These are phyloP conservation scores for Ophiostoma australiae DNA, from an alignment of 2,329 filamentous ascomycete species.

Conservation along the genomic window DNA sequence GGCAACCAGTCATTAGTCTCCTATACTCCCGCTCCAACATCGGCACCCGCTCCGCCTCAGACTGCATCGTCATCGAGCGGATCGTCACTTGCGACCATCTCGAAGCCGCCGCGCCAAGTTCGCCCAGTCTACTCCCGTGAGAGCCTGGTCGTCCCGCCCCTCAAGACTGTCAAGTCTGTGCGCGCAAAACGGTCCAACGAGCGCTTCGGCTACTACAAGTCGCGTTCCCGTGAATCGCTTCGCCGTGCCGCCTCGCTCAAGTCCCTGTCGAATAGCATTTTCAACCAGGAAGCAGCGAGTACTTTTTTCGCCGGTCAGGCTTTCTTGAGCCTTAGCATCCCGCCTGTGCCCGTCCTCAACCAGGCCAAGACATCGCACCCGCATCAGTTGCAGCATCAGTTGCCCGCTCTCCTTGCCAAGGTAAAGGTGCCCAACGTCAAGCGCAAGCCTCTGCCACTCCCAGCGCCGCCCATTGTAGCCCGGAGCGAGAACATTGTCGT, in stretches of 20 bases:
- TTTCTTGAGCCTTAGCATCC: slow-evolving; percentile 37
- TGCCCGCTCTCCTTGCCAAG: background rate
- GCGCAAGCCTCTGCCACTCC: slow-evolving; percentile 26
- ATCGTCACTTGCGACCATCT: slow-evolving; percentile 35
- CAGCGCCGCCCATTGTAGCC: slow-evolving; percentile 16
- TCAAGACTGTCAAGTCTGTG: slow-evolving; percentile 45
- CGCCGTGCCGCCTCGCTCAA: slow-evolving; percentile 43
- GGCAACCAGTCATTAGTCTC: slow-evolving; percentile 2
- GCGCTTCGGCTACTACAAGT: slow-evolving; percentile 45
- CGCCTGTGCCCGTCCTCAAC: slow-evolving; percentile 33
- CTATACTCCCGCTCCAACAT: background rate
- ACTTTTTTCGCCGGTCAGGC: slow-evolving; percentile 39
- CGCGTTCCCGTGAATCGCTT: slow-evolving; percentile 50
- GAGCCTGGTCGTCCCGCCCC: slow-evolving; percentile 54
- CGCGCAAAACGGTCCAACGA: slow-evolving; percentile 46
- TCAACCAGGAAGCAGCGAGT: slow-evolving; percentile 43
- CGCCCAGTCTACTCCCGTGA: slow-evolving; percentile 53
- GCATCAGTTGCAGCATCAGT: slow-evolving; percentile 9
- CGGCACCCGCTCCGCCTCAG: background rate
- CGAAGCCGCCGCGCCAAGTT: slow-evolving; percentile 33
- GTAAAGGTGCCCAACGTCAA: slow-evolving; percentile 19
- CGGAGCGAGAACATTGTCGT: slow-evolving; percentile 22
- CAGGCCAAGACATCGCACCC: slow-evolving; percentile 21
- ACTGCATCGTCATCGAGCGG: slow-evolving; percentile 20
- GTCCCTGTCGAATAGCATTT: slow-evolving; percentile 49